Evolutionary conservation across 345 rosid genomes (phyloP), one percentile per base, ranked within the genome.

Genomic region (Streptanthus diversifolius): DNA sequence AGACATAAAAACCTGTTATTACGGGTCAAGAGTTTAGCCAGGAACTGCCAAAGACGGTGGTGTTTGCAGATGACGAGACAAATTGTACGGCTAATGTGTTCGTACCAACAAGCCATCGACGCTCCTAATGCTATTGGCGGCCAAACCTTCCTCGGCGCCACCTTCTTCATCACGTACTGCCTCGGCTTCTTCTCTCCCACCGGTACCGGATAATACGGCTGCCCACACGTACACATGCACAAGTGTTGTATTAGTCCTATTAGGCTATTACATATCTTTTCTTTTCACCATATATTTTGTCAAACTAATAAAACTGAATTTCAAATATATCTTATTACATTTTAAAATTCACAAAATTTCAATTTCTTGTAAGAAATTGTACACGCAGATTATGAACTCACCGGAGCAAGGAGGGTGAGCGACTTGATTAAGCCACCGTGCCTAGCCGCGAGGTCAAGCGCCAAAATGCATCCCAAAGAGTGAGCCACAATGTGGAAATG

Each of bases 401-500:
- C 98, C 10, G 99, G 99, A 14, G 98, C 96, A 19, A 92, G 86
- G 35, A 95, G 83, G 29, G 99, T 95, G 1, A 95, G 86, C 17
- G 99, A 90, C 78, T 87, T 91, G 81, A 95, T 78, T 27, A 90
- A 83, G 25, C 73, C 75, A 0, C 91, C 86, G 66, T 86, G 87
- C 67, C 83, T 85, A 2, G 87, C 96, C 0, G 99, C 97, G 0
- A 95, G 85, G 0, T 89, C 90, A 21, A 95, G 84, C 29, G 98
- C 99, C 80, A 95, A 77, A 71, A 95, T 87, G 90, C 99, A 95
- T 63, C 99, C 99, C 68, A 95, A 81, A 19, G 99, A 95, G 80
- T 95, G 99, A 67, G 97, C 99, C 56, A 95, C 98, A 22, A 95
- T 81, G 84, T 92, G 99, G 80, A 92, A 90, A 17, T 97, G 87